Base-by-base conservation (phyloP, 352 stramenopile genomes). In the Pythium aphanidermatum region DNA sequence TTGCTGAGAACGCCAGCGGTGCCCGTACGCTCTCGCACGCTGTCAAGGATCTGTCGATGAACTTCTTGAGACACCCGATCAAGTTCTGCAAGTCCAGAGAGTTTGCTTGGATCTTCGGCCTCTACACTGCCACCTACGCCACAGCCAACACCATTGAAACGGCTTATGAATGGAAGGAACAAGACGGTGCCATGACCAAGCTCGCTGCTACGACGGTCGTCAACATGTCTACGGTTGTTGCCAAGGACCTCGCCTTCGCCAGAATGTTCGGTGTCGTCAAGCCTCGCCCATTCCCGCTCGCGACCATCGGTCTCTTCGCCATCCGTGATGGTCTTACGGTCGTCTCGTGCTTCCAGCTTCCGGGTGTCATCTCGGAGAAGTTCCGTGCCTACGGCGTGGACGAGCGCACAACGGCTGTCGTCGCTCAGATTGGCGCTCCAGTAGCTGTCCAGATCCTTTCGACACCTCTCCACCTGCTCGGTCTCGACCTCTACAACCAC, bases 401-500 rank as follows among this genome's bases (percentile, higher is more conserved):
- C 11, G 62, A 65, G 19, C 42, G 27, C 11, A 71, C 32, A 6
- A 64, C 65, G 14, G 59, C 57, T 12, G 40, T 46, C 20, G 25
- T 69, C 16, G 60, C 70, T 25, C 73, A 86, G 55, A 49, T 86
- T 13, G 55, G 63, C 19, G 72, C 60, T 27, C 73, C 73, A 16
- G 56, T 69, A 11, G 46, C 56, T 5, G 65, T 83, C 11, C 73
- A 86, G 50, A 65, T 80, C 45, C 38, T 78, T 14, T 79, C 65
- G n/a, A 86, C 73, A 31, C 73, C 73, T 10, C 57, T 86, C 20
- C 73, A 86, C 50, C 53, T 86, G 21, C 51, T 84, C 2, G 70
- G 68, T 19, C 53, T 86, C 12, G 73, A 86, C 34, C 43, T 86
- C n/a, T 84, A 84, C 52, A 86, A 86, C 58, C 58, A 68, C 42